Base-by-base conservation (phyloP, 169 alveolate species). In the Eimeria zaria region DNA sequence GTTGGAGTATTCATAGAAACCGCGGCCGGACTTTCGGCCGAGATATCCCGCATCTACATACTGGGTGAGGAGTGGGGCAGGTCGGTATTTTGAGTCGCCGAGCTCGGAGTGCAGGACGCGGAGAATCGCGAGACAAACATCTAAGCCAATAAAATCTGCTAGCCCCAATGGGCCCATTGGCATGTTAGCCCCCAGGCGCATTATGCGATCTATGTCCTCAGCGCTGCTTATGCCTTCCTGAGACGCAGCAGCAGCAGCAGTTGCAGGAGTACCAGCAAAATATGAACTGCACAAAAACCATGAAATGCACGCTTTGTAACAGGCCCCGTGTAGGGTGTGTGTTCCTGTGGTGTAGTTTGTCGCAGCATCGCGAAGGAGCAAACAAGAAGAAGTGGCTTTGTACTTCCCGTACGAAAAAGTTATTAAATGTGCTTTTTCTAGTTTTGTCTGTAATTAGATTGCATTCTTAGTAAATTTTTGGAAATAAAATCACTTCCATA, bases 141-240 rank as follows among this genome's bases (percentile, higher is more conserved):
- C 99, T 11, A 99, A 98, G 36, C 99, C 99, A 46, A 99, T 99
- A 92, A 98, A 98, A 95, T 99, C 99, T 12, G 99, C 99, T 4
- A 99, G 97, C 9, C 98, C 97, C 89, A 99, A 97, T 2, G 99
- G 99, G 0, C 99, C 99, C 99, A 99, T 98, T 0, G 99, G 99
- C 44, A 99, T 99, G 97, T 98, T 99, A 33, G 99, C 98, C 41
- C 99, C 99, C 51, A 98, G 95, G 89, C 98, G 98, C 99, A 99
- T 97, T 14, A 98, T 98, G 80, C 95, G 97, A 97, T 99, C 99
- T 33, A 99, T 98, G 95, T 98, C 99, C 85, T 98, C 98, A 30
- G 96, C 95, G 64, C 97, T 93, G 14, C 98, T 98, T 53, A 98
- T 97, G 11, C 99, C 98, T 95, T 98, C 99, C 96, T 96, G 97